Conservation (phyloP, 345 rosid genomes). For the Hypericum perforatum region DNA sequence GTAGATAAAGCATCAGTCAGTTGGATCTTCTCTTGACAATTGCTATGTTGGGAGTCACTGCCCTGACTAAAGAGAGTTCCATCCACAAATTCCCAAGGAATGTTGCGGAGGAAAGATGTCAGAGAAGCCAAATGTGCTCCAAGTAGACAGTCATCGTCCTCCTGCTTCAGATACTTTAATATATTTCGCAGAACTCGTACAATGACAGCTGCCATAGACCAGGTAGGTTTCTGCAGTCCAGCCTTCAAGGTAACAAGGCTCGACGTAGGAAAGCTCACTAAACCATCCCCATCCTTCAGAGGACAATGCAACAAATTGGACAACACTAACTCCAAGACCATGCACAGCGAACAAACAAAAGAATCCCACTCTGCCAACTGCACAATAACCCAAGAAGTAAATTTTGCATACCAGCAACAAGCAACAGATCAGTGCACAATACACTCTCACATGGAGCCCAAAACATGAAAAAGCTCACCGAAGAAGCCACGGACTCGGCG, state of each 20-base stretch:
- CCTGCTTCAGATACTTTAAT: slow-evolving; percentile 52
- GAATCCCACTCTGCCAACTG: slow-evolving; percentile 46
- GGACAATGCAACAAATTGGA: slow-evolving; percentile 15
- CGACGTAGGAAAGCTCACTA: slow-evolving; percentile 8
- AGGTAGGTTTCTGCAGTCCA: slow-evolving; percentile 38
- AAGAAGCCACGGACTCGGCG: slow-evolving; percentile 28
- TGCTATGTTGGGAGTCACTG: slow-evolving; percentile 8
- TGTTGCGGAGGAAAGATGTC: slow-evolving; percentile 31
- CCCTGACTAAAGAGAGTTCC: slow-evolving; percentile 19
- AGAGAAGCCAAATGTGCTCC: slow-evolving; percentile 33
- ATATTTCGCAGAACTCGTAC: slow-evolving; percentile 42
- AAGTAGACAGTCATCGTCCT: slow-evolving; percentile 34
- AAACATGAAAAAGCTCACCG: no score
- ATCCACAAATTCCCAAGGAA: slow-evolving; percentile 47
- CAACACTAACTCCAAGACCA: slow-evolving; percentile 33
- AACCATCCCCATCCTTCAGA: slow-evolving; percentile 12
- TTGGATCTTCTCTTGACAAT: background rate
- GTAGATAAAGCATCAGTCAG: slow-evolving; percentile 10
- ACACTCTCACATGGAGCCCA: slow-evolving; percentile 35
- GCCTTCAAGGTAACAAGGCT: slow-evolving; percentile 28
- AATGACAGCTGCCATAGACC: slow-evolving; percentile 46
- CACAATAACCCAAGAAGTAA: slow-evolving; percentile 9
- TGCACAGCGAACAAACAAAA: slow-evolving; percentile 36
- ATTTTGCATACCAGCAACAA: slow-evolving; percentile 2
- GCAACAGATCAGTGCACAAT: background rate